A percentile compares a stretch with the other conserved stretches of the same genome.
phyloP scores from a whole-genome alignment of 768 basidiomycete species.

The Gloeophyllum trabeum region DNA sequence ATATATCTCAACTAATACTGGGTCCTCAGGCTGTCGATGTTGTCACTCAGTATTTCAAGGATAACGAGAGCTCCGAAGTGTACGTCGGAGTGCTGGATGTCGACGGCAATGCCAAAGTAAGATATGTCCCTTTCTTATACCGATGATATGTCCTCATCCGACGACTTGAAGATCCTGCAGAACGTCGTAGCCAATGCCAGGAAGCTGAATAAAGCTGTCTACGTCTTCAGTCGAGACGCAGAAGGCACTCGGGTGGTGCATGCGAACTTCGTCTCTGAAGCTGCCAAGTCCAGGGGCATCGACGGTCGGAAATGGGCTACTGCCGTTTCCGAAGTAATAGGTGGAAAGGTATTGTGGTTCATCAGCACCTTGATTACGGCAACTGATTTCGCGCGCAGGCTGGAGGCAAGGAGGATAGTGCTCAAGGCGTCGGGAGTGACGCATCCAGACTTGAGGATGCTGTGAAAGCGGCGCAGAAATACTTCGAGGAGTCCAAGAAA shows the following conservation, averaged over 20 bases:
- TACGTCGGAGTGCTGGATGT: slow-evolving; percentile 68
- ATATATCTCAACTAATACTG: not conserved
- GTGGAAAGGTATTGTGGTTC: slow-evolving; percentile 66
- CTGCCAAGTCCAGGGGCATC: slow-evolving; percentile 48
- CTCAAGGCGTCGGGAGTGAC: slow-evolving; percentile 79
- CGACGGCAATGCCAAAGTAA: slow-evolving; percentile 79
- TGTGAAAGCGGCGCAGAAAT: slow-evolving; percentile 39
- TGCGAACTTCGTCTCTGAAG: slow-evolving; percentile 69
- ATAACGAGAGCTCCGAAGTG: slow-evolving; percentile 55
- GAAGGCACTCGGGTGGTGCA: slow-evolving; percentile 73
- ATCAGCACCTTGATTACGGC: not conserved
- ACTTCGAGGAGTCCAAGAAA: slow-evolving; percentile 7
- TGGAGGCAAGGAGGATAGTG: slow-evolving; percentile 89
- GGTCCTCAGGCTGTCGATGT: slow-evolving; percentile 52
- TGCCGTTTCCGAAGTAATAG: slow-evolving; percentile 65
- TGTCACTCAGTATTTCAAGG: slow-evolving; percentile 64
- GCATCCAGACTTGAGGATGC: slow-evolving; percentile 57
- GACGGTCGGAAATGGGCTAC: slow-evolving; percentile 87
- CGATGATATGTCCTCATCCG: not conserved
- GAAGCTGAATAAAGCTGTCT: slow-evolving; percentile 73
- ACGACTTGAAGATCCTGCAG: slow-evolving; percentile 51
- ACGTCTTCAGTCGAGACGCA: slow-evolving; percentile 74
- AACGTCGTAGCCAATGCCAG: slow-evolving; percentile 67
- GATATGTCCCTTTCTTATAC: not conserved
- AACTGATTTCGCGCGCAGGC: slow-evolving; percentile 35